phyloP scores from a whole-genome alignment of 768 basidiomycete genomes.

The Naganishia vishniacii region DNA sequence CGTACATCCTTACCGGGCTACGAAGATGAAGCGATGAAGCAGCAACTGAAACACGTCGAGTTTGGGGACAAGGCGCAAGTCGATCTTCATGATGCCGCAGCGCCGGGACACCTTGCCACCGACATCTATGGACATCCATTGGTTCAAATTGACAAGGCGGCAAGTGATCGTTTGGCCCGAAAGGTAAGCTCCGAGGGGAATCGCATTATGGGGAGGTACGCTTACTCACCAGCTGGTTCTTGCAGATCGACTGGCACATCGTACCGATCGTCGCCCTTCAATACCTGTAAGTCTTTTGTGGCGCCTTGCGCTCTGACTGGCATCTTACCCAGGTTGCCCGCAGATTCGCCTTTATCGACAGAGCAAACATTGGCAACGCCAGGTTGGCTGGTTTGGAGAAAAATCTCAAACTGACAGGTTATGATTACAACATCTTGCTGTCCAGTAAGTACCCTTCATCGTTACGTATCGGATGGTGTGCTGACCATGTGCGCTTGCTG shows the following conservation, averaged over 20 bases:
- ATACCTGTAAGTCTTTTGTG: slow-evolving; percentile 3
- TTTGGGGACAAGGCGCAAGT: slow-evolving; percentile 1
- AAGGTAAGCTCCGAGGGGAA: slow-evolving; percentile 16
- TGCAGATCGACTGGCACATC: slow-evolving; percentile 23
- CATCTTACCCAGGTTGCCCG: not conserved
- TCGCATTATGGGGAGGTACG: not conserved
- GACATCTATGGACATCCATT: slow-evolving; percentile 13
- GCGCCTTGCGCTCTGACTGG: not conserved
- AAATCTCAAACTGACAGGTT: slow-evolving; percentile 33
- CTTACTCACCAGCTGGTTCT: not conserved
- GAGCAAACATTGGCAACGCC: slow-evolving; percentile 25
- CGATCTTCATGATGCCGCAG: not conserved
- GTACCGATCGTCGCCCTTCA: slow-evolving; percentile 24
- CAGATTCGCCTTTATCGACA: slow-evolving; percentile 26
- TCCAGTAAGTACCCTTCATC: slow-evolving; percentile 9
- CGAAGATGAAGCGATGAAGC: slow-evolving; percentile 3
- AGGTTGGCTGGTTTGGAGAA: slow-evolving; percentile 35
- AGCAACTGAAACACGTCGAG: not conserved
- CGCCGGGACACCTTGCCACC: not conserved
- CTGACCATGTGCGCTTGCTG: not conserved
- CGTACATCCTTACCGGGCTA: not conserved
- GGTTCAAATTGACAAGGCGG: slow-evolving; percentile 19
- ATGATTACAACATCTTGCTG: slow-evolving; percentile 26
- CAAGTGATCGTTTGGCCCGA: slow-evolving; percentile 20
- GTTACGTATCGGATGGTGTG: not conserved